Percentiles rank a stretch among this genome's conserved stretches.
These are phyloP conservation scores for Digitaria exilis DNA, from an alignment of 202 grass and related monocot species.

Conservation along the genomic window DNA sequence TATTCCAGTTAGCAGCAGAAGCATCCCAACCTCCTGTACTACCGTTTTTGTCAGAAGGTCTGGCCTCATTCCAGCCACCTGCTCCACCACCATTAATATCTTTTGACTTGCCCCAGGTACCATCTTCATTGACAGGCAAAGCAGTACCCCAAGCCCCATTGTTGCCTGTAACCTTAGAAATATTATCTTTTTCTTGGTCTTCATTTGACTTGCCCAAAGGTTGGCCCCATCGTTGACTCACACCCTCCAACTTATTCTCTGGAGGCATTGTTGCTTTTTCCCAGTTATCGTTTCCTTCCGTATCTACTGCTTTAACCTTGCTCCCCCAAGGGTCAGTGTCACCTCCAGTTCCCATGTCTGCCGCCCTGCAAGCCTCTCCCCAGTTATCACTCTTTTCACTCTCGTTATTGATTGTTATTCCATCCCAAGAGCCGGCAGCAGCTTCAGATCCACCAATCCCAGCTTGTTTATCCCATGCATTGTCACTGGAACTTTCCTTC, in stretches of 20 bases:
- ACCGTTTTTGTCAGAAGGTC: slow-evolving; percentile 10
- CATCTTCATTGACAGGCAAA: slow-evolving; percentile 43
- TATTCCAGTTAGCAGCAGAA: slow-evolving; percentile 43
- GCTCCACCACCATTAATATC: neutral
- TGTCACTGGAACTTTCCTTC: slow-evolving; percentile 34
- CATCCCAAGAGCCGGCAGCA: slow-evolving; percentile 55
- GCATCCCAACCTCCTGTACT: slow-evolving; percentile 47
- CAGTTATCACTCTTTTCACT: slow-evolving; percentile 52
- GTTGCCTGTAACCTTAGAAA: slow-evolving; percentile 31
- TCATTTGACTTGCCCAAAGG: slow-evolving; percentile 53
- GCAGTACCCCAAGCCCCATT: slow-evolving; percentile 43
- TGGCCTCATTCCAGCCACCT: slow-evolving; percentile 32
- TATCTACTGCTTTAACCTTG: slow-evolving; percentile 57
- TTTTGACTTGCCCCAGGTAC: slow-evolving; percentile 59
- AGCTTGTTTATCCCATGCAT: slow-evolving; percentile 55
- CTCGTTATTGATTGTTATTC: slow-evolving; percentile 39
- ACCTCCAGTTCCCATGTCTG: slow-evolving; percentile 35
- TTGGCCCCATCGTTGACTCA: slow-evolving; percentile 44
- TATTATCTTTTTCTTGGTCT: slow-evolving; percentile 47
- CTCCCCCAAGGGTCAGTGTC: slow-evolving; percentile 65
- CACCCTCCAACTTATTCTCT: slow-evolving; percentile 31
- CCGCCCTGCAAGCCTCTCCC: slow-evolving; percentile 37
- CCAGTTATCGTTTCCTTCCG: slow-evolving; percentile 56
- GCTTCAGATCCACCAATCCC: slow-evolving; percentile 42
- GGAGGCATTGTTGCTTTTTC: slow-evolving; percentile 42